Evolutionary conservation across 106 monocot genomes (phyloP).

Genomic region (Ottelia alismoides): DNA sequence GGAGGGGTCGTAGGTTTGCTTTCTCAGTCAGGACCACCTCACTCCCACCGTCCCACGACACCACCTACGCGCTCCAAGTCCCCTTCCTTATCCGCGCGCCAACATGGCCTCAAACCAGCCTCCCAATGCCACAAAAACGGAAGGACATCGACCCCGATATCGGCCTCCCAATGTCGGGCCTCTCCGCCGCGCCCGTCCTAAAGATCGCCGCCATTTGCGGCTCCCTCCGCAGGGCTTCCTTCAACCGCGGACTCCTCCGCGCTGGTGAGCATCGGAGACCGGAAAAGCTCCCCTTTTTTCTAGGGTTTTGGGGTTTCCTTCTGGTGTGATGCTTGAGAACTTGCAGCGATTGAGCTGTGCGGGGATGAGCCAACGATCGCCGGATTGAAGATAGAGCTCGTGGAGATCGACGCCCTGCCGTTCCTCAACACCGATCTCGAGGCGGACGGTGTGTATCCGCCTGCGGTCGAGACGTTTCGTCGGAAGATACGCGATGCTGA

Average conservation of each 20-base stretch:
- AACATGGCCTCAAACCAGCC: too few species aligned
- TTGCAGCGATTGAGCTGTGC: slow-evolving; percentile 31
- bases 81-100: too few species aligned
- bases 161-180: too few species aligned
- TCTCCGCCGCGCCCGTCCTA: slow-evolving; percentile 17
- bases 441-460: slow-evolving; percentile 21
- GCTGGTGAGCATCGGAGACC: slow-evolving; percentile 9
- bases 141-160: too few species aligned
- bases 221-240: slow-evolving; percentile 43
- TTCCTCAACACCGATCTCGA: slow-evolving; percentile 52
- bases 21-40: too few species aligned
- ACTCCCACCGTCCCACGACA: too few species aligned
- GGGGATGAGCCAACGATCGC: slow-evolving; percentile 17
- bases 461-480: slow-evolving; percentile 33
- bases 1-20: too few species aligned
- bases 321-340: background rate
- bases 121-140: too few species aligned
- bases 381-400: slow-evolving; percentile 26
- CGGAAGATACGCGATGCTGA: slow-evolving; percentile 31
- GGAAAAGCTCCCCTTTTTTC: background rate
- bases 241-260: slow-evolving; percentile 39
- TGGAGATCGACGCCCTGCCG: slow-evolving; percentile 27
- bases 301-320: background rate
- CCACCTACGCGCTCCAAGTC: too few species aligned
- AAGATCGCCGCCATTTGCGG: slow-evolving; percentile 44